Conservation (phyloP, 129 eudicot genomes). For the Oenanthe sinensis region DNA sequence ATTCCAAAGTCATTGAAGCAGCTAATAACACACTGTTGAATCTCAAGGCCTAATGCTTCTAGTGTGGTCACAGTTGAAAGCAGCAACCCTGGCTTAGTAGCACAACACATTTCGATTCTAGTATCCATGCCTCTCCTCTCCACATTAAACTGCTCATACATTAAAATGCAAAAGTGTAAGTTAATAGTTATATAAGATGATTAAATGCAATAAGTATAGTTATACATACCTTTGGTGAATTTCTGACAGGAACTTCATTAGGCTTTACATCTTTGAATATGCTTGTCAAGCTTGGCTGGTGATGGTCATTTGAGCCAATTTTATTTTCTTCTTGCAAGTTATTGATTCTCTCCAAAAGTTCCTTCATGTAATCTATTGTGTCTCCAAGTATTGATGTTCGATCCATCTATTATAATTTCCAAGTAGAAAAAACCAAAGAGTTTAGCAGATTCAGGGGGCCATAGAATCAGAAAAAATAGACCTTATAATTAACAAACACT, state of each 20-base stretch:
- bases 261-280: constrained; percentile 1
- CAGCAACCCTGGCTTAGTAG: constrained; percentile 7
- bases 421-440: neutral
- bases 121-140: neutral
- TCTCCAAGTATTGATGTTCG: constrained; percentile 7
- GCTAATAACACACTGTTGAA: constrained; percentile 11
- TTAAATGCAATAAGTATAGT: neutral
- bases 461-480: neutral
- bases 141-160: constrained; percentile 1
- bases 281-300: neutral
- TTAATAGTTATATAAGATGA: neutral
- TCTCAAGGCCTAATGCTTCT: constrained; percentile 12
- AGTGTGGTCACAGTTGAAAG: neutral
- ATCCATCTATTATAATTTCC: neutral
- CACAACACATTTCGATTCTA: constrained; percentile 4
- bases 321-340: constrained; percentile 1
- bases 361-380: constrained; percentile 12
- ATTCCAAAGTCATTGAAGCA: constrained; percentile 12
- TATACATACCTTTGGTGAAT: constrained; percentile 6
- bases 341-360: neutral
- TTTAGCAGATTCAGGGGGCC: neutral
- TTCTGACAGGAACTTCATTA: neutral
- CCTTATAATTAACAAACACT: no score
- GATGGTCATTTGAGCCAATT: neutral
- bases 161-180: neutral